Conservation (phyloP, 306 rosid genomes). For the Purshia tridentata region DNA sequence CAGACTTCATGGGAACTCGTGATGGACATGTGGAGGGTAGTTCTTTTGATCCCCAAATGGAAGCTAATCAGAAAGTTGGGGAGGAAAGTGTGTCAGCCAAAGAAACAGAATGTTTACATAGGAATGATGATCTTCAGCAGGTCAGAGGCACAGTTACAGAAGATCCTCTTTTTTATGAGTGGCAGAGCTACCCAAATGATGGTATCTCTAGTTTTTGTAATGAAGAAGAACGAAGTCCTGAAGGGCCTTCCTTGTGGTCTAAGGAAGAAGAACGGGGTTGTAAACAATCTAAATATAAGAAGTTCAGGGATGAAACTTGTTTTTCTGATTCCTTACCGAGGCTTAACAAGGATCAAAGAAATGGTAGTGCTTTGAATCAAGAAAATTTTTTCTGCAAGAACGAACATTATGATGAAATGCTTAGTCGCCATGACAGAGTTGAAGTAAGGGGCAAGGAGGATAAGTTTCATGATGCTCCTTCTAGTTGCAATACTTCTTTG, state of each 20-base stretch:
- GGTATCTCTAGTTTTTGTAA: conserved; percentile 25
- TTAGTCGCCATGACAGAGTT: conserved; percentile 21
- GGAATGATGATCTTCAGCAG: conserved; percentile 19
- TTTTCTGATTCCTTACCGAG: conserved; percentile 13
- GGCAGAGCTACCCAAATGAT: conserved; percentile 17
- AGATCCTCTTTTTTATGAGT: conserved; percentile 25
- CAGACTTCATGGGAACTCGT: conserved; percentile 30
- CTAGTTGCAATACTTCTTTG: conserved; percentile 10
- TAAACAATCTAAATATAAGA: conserved; percentile 24
- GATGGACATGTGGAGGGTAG: conserved; percentile 21
- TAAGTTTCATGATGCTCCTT: conserved; percentile 11
- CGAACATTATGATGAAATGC: conserved; percentile 7
- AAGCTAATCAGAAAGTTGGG: conserved; percentile 32
- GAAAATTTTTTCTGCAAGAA: conserved; percentile 10
- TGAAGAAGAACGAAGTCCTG: conserved; percentile 24
- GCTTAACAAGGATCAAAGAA: not conserved
- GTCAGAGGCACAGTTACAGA: conserved; percentile 28
- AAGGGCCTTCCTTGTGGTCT: conserved; percentile 23
- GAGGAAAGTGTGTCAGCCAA: conserved; percentile 13
- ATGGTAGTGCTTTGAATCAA: not conserved
- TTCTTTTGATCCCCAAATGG: conserved; percentile 20
- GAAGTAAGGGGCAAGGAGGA: conserved; percentile 20
- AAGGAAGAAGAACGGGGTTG: conserved; percentile 34
- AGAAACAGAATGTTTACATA: conserved; percentile 21
- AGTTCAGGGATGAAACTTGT: conserved; percentile 6